Evolutionary conservation across 2,329 filamentous ascomycete genomes (phyloP).

Genomic region (Teratosphaeria destructans): DNA sequence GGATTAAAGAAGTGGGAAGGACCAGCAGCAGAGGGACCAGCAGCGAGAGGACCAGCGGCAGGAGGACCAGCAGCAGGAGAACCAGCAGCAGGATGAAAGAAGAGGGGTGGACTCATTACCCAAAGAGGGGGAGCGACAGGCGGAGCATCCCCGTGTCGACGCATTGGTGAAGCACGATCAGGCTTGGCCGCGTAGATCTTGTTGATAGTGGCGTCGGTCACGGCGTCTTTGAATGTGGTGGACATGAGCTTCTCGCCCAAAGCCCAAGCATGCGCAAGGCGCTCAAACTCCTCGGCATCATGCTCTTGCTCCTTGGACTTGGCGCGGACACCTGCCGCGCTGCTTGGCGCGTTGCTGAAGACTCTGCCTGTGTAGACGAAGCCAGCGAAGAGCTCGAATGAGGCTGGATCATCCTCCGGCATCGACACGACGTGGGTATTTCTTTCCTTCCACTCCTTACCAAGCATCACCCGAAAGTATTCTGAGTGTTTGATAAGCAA

Average conservation of each 20-base stretch:
- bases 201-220: not conserved
- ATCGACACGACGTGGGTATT: not conserved
- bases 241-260: constrained; percentile 2
- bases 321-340: not conserved
- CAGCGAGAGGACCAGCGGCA: too few relatives aligned
- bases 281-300: not conserved
- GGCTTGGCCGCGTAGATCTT: not conserved
- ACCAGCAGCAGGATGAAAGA: too few relatives aligned
- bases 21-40: too few relatives aligned
- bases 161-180: too few relatives aligned
- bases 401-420: not conserved
- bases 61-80: too few relatives aligned
- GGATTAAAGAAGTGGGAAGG: too few relatives aligned
- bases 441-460: not conserved
- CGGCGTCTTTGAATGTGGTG: constrained; percentile 1
- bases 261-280: constrained; percentile 1
- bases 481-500: not conserved
- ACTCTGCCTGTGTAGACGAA: not conserved
- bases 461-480: not conserved
- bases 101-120: too few relatives aligned
- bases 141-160: too few relatives aligned
- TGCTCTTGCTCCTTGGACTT: not conserved
- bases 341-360: not conserved
- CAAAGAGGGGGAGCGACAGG: too few relatives aligned
- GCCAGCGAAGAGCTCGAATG: not conserved